Percentiles rank a stretch among this genome's conserved stretches.
Conservation (phyloP, 768 basidiomycete genomes). For the Tricholoma terreum region DNA sequence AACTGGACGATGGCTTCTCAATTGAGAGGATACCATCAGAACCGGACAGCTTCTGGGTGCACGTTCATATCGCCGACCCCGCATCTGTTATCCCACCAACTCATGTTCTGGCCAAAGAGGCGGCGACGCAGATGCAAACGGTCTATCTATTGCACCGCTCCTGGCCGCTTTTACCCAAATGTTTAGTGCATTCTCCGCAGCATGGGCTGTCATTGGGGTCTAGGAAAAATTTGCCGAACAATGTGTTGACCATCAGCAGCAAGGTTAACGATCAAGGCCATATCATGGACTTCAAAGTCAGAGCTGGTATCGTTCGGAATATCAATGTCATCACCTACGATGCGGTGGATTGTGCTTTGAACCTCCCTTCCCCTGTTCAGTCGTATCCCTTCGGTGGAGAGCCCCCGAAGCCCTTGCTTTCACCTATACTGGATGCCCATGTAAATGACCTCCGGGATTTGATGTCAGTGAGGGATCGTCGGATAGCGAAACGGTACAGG, state of each 20-base stretch:
- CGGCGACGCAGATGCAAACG: slow-evolving; percentile 48
- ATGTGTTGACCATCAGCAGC: slow-evolving; percentile 77
- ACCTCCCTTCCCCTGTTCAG: slow-evolving; percentile 8
- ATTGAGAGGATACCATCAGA: slow-evolving; percentile 65
- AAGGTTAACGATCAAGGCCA: slow-evolving; percentile 60
- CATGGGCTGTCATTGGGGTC: slow-evolving; percentile 41
- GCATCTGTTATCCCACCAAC: slow-evolving; percentile 72
- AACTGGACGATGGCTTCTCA: slow-evolving; percentile 93
- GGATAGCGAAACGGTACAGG: slow-evolving; percentile 16
- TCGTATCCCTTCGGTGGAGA: slow-evolving; percentile 45
- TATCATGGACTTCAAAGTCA: slow-evolving; percentile 67
- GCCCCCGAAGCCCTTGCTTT: slow-evolving; percentile 1
- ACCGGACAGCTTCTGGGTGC: slow-evolving; percentile 70
- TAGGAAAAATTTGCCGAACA: slow-evolving; percentile 40
- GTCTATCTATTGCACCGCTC: slow-evolving; percentile 65
- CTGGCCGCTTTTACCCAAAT: slow-evolving; percentile 70
- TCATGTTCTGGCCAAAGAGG: slow-evolving; percentile 58
- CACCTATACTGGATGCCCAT: slow-evolving; percentile 19
- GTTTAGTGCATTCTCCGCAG: slow-evolving; percentile 42
- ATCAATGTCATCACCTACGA: slow-evolving; percentile 64
- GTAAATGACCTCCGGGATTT: slow-evolving; percentile 30
- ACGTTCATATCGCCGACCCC: slow-evolving; percentile 92
- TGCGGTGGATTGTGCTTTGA: slow-evolving; percentile 54
- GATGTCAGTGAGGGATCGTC: slow-evolving; percentile 11
- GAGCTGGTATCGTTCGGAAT: slow-evolving; percentile 72